These are phyloP conservation scores for Aureobasidium melanogenum DNA, from an alignment of 2,329 filamentous ascomycete genomes.

Conservation along the genomic window DNA sequence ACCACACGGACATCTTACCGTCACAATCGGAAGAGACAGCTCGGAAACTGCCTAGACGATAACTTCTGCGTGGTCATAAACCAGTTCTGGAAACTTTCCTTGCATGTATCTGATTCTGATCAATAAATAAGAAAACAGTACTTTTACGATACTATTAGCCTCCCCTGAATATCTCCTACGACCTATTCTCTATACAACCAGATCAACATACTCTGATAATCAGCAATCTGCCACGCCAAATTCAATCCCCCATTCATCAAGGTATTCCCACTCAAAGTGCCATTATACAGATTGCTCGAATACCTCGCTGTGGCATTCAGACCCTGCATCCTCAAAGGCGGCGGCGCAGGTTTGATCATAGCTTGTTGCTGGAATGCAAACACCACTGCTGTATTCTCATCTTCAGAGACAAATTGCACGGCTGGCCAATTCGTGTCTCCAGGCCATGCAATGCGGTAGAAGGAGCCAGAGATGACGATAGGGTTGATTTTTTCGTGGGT, in stretches of 20 bases:
- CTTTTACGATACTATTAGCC: no score
- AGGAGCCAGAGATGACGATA: slow-evolving; percentile 48
- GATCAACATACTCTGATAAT: slow-evolving; percentile 51
- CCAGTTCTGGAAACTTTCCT: no score
- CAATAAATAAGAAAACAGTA: no score
- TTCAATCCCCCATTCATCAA: slow-evolving; percentile 56
- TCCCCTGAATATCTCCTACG: no score
- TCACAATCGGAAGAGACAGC: no score
- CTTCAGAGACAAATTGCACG: slow-evolving; percentile 48
- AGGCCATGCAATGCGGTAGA: slow-evolving; percentile 52
- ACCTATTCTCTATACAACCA: slow-evolving; percentile 40
- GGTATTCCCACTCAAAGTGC: slow-evolving; percentile 47
- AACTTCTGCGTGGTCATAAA: no score
- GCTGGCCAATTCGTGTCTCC: slow-evolving; percentile 55
- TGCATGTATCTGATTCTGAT: no score
- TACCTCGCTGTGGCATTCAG: slow-evolving; percentile 48
- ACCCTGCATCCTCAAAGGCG: slow-evolving; percentile 47
- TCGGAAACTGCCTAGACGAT: no score
- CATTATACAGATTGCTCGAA: slow-evolving; percentile 40
- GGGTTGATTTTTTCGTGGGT: slow-evolving; percentile 51
- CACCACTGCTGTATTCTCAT: slow-evolving; percentile 42
- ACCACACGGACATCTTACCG: no score
- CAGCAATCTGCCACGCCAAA: slow-evolving; percentile 37
- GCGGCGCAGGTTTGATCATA: slow-evolving; percentile 44
- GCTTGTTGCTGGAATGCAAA: slow-evolving; percentile 54